Conservation (phyloP, 1,284 basidiomycete species). For the Apiotrichum siamense region DNA sequence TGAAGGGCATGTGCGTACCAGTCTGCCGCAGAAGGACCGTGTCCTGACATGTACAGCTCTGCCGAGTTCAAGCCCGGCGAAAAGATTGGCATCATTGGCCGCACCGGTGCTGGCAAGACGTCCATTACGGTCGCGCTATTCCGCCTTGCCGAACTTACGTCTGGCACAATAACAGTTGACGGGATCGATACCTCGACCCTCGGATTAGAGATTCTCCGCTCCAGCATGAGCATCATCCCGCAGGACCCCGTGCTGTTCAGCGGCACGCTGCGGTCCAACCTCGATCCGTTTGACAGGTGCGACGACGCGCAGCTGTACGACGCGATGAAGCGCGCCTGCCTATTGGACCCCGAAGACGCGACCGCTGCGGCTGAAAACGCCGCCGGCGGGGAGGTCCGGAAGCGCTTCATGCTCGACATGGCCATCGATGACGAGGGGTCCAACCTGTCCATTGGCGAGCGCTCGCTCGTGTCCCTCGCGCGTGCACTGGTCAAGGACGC, state of each 20-base stretch:
- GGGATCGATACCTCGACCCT: slow-evolving; percentile 49
- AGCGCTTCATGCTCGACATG: slow-evolving; percentile 56
- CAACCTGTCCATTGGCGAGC: slow-evolving; percentile 19
- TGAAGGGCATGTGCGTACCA: slow-evolving; percentile 47
- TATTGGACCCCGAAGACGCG: slow-evolving; percentile 48
- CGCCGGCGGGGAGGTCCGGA: not conserved
- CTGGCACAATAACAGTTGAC: slow-evolving; percentile 48
- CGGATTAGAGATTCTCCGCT: slow-evolving; percentile 51
- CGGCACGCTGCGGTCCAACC: slow-evolving; percentile 54
- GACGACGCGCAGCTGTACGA: slow-evolving; percentile 74
- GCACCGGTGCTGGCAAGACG: slow-evolving; percentile 55
- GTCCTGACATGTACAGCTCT: slow-evolving; percentile 2
- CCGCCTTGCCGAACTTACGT: slow-evolving; percentile 47
- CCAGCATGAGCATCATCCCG: slow-evolving; percentile 63
- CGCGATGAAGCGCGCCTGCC: slow-evolving; percentile 68
- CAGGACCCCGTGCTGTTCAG: slow-evolving; percentile 69
- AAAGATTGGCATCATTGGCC: slow-evolving; percentile 53
- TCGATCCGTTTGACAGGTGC: slow-evolving; percentile 67
- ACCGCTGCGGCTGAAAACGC: not conserved
- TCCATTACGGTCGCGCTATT: slow-evolving; percentile 53
- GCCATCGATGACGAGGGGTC: slow-evolving; percentile 31
- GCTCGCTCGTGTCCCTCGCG: slow-evolving; percentile 54
- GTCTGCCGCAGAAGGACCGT: accelerated
- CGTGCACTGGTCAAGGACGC: slow-evolving; percentile 65
- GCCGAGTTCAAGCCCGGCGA: slow-evolving; percentile 43